phyloP scores from a whole-genome alignment of 345 rosid species.

The Eucalyptus brandiana region DNA sequence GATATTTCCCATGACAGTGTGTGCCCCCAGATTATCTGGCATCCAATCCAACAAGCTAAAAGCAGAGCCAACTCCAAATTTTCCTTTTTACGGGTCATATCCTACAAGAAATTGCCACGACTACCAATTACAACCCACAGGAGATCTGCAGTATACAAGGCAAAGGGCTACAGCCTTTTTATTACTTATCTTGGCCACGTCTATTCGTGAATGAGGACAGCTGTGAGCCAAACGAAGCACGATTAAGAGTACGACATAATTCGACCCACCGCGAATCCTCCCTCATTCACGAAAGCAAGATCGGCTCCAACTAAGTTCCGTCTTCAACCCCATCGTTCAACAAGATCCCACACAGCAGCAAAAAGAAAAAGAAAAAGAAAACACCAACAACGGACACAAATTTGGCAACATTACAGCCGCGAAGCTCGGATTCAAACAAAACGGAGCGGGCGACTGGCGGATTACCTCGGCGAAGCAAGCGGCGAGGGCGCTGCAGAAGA shows the following conservation, averaged over 20 bases:
- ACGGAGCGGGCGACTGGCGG: background rate
- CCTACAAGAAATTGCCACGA: background rate
- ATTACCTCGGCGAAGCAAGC: conserved; percentile 98
- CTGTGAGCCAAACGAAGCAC: background rate
- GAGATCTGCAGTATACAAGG: background rate
- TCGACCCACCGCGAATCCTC: background rate
- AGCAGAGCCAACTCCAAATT: background rate
- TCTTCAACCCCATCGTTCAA: background rate
- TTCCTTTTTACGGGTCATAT: background rate
- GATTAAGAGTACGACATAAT: background rate
- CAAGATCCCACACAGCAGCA: background rate
- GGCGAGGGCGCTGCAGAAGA: conserved; percentile 91
- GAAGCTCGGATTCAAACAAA: background rate
- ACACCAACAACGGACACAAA: background rate
- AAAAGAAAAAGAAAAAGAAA: background rate
- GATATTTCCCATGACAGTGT: rapidly evolving
- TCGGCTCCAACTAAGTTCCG: background rate
- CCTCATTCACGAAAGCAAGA: background rate
- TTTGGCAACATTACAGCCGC: background rate
- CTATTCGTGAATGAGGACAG: background rate
- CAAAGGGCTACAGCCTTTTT: background rate
- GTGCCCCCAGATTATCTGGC: background rate
- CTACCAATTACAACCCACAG: background rate
- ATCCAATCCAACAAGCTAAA: background rate
- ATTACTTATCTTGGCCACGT: background rate